Conservation (phyloP, 345 rosid genomes). For the Sisymbrium altissimum region DNA sequence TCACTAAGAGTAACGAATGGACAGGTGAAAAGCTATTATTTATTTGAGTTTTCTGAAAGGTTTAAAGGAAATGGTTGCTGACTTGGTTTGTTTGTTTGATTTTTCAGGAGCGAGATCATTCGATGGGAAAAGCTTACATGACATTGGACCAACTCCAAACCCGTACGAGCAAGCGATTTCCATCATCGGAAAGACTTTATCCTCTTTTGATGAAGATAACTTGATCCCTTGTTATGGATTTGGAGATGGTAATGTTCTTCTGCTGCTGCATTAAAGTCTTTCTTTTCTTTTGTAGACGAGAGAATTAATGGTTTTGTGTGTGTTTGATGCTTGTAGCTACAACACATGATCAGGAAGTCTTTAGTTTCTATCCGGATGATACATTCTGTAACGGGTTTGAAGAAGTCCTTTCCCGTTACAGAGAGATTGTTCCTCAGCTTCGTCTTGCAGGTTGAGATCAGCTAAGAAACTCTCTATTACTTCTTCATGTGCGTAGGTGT, state of each 20-base stretch:
- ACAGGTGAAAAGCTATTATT: conserved; percentile 46
- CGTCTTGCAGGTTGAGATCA: conserved; percentile 58
- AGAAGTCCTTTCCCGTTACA: conserved; percentile 65
- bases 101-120: conserved; percentile 64
- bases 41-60: neutral
- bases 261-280: neutral
- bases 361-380: conserved; percentile 67
- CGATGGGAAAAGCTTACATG: conserved; percentile 60
- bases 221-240: conserved; percentile 82
- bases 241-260: conserved; percentile 51
- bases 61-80: neutral
- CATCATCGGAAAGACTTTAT: conserved; percentile 72
- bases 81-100: neutral
- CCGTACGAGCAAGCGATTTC: conserved; percentile 83
- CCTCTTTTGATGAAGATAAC: conserved; percentile 76
- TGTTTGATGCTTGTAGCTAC: conserved; percentile 47
- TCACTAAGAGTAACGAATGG: conserved; percentile 95
- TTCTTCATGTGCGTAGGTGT: neutral
- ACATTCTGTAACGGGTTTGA: conserved; percentile 73
- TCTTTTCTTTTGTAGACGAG: neutral
- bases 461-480: neutral
- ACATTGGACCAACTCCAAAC: conserved; percentile 53
- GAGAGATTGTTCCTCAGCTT: conserved; percentile 73
- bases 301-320: conserved; percentile 18
- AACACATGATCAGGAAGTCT: conserved; percentile 89